phyloP scores from a whole-genome alignment of 192 early-diverging fungal species.

The Coemansia furcata region DNA sequence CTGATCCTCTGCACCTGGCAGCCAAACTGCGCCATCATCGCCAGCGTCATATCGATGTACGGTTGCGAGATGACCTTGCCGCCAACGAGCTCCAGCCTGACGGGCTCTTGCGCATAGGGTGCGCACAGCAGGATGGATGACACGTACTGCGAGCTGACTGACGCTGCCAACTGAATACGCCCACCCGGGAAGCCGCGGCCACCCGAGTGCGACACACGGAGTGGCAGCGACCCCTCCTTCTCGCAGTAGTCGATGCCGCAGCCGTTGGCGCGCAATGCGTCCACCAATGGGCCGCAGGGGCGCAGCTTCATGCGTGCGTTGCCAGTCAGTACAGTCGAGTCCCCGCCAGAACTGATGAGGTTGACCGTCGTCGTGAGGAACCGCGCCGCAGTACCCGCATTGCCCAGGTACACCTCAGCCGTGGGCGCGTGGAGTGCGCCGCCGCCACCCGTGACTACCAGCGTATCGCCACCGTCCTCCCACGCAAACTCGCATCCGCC shows the following conservation, averaged over 20 bases:
- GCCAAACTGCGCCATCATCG: constrained; percentile 97
- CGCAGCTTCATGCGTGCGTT: constrained; percentile 98
- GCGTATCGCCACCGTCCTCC: constrained; percentile 89
- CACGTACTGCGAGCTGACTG: constrained; percentile 96
- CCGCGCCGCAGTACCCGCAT: constrained; percentile 95
- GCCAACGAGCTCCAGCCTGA: constrained; percentile 81
- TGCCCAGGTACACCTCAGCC: constrained; percentile 87
- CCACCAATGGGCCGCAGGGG: constrained; percentile 87
- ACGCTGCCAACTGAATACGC: constrained; percentile 83
- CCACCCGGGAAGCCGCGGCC: constrained; percentile 78
- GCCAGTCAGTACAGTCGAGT: constrained; percentile 74
- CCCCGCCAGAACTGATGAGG: constrained; percentile 57
- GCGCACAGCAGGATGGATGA: constrained; percentile 95
- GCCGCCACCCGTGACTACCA: constrained; percentile 78
- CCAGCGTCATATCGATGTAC: constrained; percentile 99
- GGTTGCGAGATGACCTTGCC: constrained; percentile 95
- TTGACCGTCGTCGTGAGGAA: constrained; percentile 89
- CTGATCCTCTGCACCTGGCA: constrained; percentile 68
- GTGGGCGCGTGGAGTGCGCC: constrained; percentile 73
- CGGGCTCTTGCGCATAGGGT: constrained; percentile 80
- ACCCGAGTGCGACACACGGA: constrained; percentile 71
- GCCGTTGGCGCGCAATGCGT: constrained; percentile 80
- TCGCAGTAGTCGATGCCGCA: constrained; percentile 74
- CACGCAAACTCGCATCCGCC: constrained; percentile 83
- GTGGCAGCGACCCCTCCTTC: constrained; percentile 80